phyloP scores from a whole-genome alignment of 2,329 filamentous ascomycete species.

The Scortechinia acanthostroma region DNA sequence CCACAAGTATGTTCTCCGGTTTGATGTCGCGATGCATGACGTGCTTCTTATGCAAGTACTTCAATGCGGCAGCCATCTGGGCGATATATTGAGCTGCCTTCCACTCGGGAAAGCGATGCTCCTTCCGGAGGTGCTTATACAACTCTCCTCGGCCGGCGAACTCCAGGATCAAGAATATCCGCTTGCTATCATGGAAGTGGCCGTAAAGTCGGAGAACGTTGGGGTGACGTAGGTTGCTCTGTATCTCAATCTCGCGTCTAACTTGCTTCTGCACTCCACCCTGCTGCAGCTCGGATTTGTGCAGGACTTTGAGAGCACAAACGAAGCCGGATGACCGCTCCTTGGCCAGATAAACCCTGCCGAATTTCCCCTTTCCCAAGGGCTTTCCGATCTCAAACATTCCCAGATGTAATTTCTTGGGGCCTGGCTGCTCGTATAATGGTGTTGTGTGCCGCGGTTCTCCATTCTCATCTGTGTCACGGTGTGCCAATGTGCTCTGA shows the following conservation, averaged over 20 bases:
- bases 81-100: conserved; percentile 64
- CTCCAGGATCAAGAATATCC: conserved; percentile 63
- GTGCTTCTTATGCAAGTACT: conserved; percentile 70
- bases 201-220: conserved; percentile 61
- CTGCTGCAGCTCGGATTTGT: conserved; percentile 59
- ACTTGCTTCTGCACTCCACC: conserved; percentile 61
- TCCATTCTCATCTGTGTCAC: conserved; percentile 1
- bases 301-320: conserved; percentile 61
- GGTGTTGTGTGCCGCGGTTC: neutral
- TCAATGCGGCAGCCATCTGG: conserved; percentile 64
- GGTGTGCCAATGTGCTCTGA: conserved; percentile 20
- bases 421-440: neutral
- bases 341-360: conserved; percentile 60
- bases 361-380: conserved; percentile 64
- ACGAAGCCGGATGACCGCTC: conserved; percentile 58
- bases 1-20: conserved; percentile 70
- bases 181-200: conserved; percentile 64
- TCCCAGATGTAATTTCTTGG: conserved; percentile 40
- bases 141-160: conserved; percentile 62
- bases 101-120: conserved; percentile 57
- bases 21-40: conserved; percentile 75
- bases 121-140: conserved; percentile 62
- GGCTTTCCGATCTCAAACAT: conserved; percentile 69
- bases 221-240: conserved; percentile 60
- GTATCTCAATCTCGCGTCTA: conserved; percentile 62